These are phyloP conservation scores for Hypoxylon fragiforme DNA, from an alignment of 495 filamentous ascomycete species.

Conservation along the genomic window DNA sequence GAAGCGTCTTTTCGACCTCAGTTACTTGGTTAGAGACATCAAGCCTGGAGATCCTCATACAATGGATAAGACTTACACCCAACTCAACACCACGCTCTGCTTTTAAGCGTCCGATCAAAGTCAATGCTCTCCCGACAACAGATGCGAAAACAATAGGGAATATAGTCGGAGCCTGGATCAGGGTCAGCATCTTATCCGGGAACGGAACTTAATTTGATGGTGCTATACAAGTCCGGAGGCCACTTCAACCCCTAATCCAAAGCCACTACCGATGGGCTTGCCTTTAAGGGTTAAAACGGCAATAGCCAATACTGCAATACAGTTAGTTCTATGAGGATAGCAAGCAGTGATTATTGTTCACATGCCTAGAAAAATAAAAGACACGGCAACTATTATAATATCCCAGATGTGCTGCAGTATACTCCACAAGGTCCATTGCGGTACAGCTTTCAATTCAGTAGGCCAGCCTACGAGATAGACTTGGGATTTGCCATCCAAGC, in stretches of 20 bases:
- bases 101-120: background rate
- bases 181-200: background rate
- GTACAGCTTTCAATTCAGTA: background rate
- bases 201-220: background rate
- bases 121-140: background rate
- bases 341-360: background rate
- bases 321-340: background rate
- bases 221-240: background rate
- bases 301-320: background rate
- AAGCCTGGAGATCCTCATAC: background rate
- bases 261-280: background rate
- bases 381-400: background rate
- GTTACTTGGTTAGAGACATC: background rate
- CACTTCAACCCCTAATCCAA: background rate
- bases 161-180: background rate
- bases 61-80: background rate
- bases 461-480: background rate
- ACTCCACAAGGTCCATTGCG: background rate
- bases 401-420: background rate
- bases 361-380: background rate
- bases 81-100: background rate
- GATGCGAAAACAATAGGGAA: background rate
- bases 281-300: background rate
- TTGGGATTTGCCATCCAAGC: background rate
- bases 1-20: background rate